Conservation (phyloP, 2,329 filamentous ascomycete genomes). For the Magnaporthiopsis poae region DNA sequence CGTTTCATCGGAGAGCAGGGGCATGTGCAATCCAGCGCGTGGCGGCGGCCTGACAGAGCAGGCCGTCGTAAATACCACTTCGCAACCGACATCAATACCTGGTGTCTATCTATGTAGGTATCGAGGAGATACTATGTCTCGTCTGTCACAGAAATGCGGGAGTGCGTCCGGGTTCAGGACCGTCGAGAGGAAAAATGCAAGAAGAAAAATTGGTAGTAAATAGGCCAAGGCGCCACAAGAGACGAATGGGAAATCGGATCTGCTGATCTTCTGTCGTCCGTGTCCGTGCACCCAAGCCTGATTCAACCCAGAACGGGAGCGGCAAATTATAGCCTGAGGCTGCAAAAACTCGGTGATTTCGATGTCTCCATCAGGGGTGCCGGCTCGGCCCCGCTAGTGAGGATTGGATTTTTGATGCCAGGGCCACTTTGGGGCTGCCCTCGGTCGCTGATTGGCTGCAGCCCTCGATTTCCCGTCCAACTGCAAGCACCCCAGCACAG, state of each 20-base stretch:
- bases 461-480: background rate
- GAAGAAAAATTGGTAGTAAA: background rate
- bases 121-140: background rate
- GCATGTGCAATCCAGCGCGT: background rate
- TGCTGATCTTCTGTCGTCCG: background rate
- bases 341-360: background rate
- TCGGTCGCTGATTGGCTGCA: background rate
- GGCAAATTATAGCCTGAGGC: background rate
- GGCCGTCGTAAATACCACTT: background rate
- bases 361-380: conserved; percentile 5
- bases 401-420: conserved; percentile 6
- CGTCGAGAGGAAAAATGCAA: background rate
- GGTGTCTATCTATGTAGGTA: too few species aligned
- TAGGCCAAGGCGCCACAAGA: too few species aligned
- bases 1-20: background rate
- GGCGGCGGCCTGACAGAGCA: background rate
- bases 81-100: too few species aligned
- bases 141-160: too few species aligned
- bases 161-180: too few species aligned
- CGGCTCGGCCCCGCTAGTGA: conserved; percentile 3
- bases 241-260: background rate
- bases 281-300: background rate
- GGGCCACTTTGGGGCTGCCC: background rate
- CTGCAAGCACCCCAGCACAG: background rate
- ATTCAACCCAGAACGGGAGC: background rate